Conservation (phyloP, 2,329 filamentous ascomycete species). For the Didymella sp. region DNA sequence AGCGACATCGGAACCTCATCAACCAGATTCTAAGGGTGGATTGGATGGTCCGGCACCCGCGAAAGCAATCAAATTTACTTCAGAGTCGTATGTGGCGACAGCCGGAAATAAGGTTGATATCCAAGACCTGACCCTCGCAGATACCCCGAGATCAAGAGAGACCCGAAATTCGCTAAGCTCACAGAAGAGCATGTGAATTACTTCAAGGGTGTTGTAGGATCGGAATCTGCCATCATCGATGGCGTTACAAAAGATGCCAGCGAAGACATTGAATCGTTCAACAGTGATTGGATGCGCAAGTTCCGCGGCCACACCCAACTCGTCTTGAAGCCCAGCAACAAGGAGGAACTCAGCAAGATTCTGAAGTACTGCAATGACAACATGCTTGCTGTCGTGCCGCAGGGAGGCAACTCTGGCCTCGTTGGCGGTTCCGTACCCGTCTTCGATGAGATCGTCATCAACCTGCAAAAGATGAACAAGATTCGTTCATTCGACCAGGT, state of each 20-base stretch:
- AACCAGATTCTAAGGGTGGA: conserved; percentile 46
- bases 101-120: background rate
- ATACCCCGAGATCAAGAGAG: conserved; percentile 82
- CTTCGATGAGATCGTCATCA: conserved; percentile 98
- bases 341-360: conserved; percentile 88
- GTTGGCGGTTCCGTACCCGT: conserved; percentile 96
- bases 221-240: conserved; percentile 81
- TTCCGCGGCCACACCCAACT: conserved; percentile 89
- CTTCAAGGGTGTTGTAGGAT: conserved; percentile 83
- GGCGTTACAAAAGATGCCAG: conserved; percentile 75
- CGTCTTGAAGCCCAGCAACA: conserved; percentile 83
- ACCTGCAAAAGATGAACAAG: conserved; percentile 85
- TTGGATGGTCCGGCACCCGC: conserved; percentile 46
- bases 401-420: conserved; percentile 95
- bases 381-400: conserved; percentile 89
- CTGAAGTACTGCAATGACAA: conserved; percentile 95
- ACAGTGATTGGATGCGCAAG: conserved; percentile 99
- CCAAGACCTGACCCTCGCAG: conserved; percentile 30
- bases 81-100: conserved; percentile 66
- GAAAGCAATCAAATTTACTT: conserved; percentile 74
- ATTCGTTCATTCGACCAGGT: conserved; percentile 93
- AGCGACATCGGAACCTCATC: conserved; percentile 52
- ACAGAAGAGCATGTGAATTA: conserved; percentile 79
- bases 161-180: conserved; percentile 75
- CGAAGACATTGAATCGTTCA: conserved; percentile 89